Conservation (phyloP, 768 basidiomycete species). For the Pholiota molesta region DNA sequence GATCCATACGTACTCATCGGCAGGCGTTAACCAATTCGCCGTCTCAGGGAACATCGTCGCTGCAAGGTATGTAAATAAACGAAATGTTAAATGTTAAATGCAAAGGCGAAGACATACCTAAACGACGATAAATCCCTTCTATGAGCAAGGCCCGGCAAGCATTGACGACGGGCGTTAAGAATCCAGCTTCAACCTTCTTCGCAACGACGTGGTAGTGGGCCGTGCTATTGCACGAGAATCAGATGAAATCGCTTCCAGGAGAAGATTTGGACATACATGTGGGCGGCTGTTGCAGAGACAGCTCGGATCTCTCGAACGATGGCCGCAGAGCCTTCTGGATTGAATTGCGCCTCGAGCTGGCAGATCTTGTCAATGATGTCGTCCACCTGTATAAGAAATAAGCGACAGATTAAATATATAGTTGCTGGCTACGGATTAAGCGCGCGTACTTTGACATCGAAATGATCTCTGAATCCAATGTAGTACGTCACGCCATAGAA, state of each 20-base stretch:
- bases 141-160: slow-evolving; percentile 54
- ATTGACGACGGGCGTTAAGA: slow-evolving; percentile 35
- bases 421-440: background rate
- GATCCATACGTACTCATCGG: slow-evolving; percentile 50
- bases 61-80: slow-evolving; percentile 22
- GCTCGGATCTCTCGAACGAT: slow-evolving; percentile 43
- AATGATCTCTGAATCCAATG: slow-evolving; percentile 65
- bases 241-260: background rate
- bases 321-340: slow-evolving; percentile 33
- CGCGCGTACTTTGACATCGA: slow-evolving; percentile 45
- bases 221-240: slow-evolving; percentile 37
- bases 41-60: slow-evolving; percentile 68
- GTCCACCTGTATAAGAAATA: slow-evolving; percentile 30
- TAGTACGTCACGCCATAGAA: slow-evolving; percentile 65
- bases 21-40: slow-evolving; percentile 55
- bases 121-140: slow-evolving; percentile 63
- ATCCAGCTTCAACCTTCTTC: slow-evolving; percentile 35
- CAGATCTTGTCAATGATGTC: slow-evolving; percentile 56
- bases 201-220: slow-evolving; percentile 62
- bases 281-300: slow-evolving; percentile 46
- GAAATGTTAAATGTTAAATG: background rate
- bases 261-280: slow-evolving; percentile 48
- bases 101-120: slow-evolving; percentile 39
- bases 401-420: background rate
- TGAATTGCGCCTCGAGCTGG: slow-evolving; percentile 45